Conservation (phyloP, 768 basidiomycete genomes). For the Amanita jacksonii region DNA sequence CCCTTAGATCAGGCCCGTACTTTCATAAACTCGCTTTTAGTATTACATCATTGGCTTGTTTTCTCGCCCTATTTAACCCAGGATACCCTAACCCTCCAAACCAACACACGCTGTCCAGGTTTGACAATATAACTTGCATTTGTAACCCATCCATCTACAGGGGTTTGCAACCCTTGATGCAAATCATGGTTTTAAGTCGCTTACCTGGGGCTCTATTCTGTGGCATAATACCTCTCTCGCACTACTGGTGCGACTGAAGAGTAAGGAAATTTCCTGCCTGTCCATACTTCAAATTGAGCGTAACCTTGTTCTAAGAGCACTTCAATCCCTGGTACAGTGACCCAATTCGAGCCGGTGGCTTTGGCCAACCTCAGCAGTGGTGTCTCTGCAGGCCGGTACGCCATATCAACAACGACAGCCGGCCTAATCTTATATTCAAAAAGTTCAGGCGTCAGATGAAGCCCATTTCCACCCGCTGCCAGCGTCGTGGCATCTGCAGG, state of each 20-base stretch:
- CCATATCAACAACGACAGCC: conserved; percentile 85
- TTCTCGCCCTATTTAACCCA: conserved; percentile 16
- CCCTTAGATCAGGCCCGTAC: neutral
- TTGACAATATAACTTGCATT: no score
- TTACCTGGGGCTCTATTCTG: no score
- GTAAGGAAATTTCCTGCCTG: conserved; percentile 51
- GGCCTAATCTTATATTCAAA: conserved; percentile 41
- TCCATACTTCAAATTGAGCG: conserved; percentile 80
- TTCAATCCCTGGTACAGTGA: conserved; percentile 66
- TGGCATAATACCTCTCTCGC: conserved; percentile 30
- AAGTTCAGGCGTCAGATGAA: conserved; percentile 47
- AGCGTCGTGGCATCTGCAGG: conserved; percentile 57
- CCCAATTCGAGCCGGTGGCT: conserved; percentile 46
- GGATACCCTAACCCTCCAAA: conserved; percentile 20
- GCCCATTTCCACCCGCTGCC: conserved; percentile 16
- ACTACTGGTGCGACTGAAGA: conserved; percentile 37
- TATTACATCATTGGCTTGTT: conserved; percentile 13
- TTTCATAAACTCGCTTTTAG: neutral
- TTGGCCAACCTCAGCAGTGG: conserved; percentile 67
- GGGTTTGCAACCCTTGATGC: no score
- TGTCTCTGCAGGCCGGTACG: conserved; percentile 84
- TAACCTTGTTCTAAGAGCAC: conserved; percentile 86
- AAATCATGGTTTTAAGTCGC: no score
- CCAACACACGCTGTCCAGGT: conserved; percentile 2
- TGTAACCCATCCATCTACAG: no score